Conservation (phyloP, 2,329 filamentous ascomycete species). For the Cordyceps farinosa region DNA sequence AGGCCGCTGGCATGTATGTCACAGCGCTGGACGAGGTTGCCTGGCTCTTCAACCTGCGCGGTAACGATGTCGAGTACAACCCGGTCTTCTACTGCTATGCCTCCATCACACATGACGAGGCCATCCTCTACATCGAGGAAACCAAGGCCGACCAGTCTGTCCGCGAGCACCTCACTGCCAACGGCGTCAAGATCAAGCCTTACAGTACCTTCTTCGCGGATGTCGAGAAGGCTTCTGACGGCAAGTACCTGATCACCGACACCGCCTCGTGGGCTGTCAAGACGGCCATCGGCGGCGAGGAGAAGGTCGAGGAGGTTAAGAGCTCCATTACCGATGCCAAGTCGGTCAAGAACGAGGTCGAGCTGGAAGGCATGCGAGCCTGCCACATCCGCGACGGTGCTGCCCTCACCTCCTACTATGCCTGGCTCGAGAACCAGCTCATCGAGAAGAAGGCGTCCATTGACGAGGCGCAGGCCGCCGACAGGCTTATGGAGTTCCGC, state of each 20-base stretch:
- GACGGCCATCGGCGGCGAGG: constrained; percentile 78
- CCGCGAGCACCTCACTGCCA: constrained; percentile 64
- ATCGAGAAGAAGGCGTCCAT: constrained; percentile 66
- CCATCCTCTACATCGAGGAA: constrained; percentile 80
- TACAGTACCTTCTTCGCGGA: constrained; percentile 81
- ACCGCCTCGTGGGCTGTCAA: constrained; percentile 92
- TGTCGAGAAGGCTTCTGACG: constrained; percentile 51
- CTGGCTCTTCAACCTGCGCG: constrained; percentile 97
- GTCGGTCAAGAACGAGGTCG: constrained; percentile 86
- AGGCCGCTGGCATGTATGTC: constrained; percentile 79
- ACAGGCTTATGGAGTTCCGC: constrained; percentile 79
- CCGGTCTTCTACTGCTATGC: constrained; percentile 98
- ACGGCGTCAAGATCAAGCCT: constrained; percentile 70
- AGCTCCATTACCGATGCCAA: constrained; percentile 90
- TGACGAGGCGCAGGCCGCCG: constrained; percentile 87
- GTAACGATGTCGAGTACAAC: constrained; percentile 94
- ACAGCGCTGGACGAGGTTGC: constrained; percentile 96
- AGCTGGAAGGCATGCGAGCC: constrained; percentile 86
- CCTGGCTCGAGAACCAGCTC: constrained; percentile 91
- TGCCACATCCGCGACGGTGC: constrained; percentile 94
- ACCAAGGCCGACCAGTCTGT: constrained; percentile 70
- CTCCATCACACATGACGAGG: constrained; percentile 71
- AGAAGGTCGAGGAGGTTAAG: constrained; percentile 78
- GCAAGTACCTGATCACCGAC: constrained; percentile 82
- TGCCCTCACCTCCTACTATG: constrained; percentile 87